phyloP scores from a whole-genome alignment of 2,329 filamentous ascomycete species.

The Neospermospora avenae region DNA sequence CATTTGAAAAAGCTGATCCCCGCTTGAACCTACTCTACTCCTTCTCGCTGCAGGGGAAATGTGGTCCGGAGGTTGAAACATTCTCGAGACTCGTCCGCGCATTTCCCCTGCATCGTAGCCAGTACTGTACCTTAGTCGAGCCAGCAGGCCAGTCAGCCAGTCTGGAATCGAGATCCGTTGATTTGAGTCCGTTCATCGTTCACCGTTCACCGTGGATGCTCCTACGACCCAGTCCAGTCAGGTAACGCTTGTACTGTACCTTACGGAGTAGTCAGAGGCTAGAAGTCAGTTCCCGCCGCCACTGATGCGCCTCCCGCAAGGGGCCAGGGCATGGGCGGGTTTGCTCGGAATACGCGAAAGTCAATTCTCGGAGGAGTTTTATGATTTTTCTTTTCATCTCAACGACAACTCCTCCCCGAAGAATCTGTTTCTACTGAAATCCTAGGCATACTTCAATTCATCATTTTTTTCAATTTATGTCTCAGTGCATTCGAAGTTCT shows the following conservation, averaged over 20 bases:
- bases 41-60: background rate
- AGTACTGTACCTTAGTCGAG: background rate
- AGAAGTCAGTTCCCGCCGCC: background rate
- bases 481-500: slow-evolving; percentile 1
- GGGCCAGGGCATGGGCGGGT: background rate
- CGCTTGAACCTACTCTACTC: background rate
- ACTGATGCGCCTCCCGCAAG: background rate
- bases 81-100: slow-evolving; percentile 2
- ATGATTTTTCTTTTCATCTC: background rate
- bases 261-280: background rate
- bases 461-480: background rate
- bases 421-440: background rate
- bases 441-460: background rate
- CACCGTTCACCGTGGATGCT: too few relatives aligned
- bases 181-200: too few relatives aligned
- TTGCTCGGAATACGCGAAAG: background rate
- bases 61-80: slow-evolving; percentile 2
- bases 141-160: background rate
- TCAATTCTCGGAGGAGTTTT: background rate
- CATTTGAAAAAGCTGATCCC: background rate
- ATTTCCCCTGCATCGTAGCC: background rate
- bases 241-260: too few relatives aligned
- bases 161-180: too few relatives aligned
- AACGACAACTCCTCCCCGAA: background rate
- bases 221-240: background rate